A percentile compares a stretch with the other conserved stretches of the same genome.
These are phyloP conservation scores for Lactarius sp. DNA, from an alignment of 768 basidiomycete species.

Conservation along the genomic window DNA sequence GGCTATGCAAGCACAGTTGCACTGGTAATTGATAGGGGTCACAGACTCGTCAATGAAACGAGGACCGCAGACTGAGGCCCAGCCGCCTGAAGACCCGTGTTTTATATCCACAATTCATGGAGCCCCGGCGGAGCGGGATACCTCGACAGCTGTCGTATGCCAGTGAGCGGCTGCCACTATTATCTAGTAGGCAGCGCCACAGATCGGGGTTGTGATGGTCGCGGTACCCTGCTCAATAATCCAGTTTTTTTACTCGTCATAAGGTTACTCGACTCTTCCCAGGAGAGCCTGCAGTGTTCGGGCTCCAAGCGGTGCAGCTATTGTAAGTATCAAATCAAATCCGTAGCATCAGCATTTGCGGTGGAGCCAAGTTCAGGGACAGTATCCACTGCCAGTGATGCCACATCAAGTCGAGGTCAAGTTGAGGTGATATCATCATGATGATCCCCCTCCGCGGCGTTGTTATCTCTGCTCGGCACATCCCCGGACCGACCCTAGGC, in stretches of 20 bases:
- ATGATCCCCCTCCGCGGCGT: background rate
- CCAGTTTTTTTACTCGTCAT: too few relatives aligned
- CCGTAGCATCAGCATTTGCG: constrained; percentile 3
- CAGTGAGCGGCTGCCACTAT: background rate
- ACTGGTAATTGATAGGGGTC: constrained; percentile 10
- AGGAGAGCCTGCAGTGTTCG: too few relatives aligned
- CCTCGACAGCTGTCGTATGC: background rate
- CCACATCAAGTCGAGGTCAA: constrained; percentile 2
- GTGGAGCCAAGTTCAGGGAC: background rate
- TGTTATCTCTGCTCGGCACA: background rate
- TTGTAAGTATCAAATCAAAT: background rate
- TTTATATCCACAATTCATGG: too few relatives aligned
- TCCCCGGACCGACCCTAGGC: too few relatives aligned
- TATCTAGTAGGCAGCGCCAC: background rate
- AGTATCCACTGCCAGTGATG: background rate
- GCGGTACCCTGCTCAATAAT: background rate
- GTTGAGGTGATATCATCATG: background rate
- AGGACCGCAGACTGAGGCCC: background rate
- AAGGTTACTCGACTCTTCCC: too few relatives aligned
- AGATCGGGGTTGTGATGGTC: background rate
- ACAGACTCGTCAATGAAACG: background rate
- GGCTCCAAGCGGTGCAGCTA: background rate
- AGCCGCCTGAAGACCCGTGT: too few relatives aligned
- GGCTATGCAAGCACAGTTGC: background rate
- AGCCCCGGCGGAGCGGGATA: background rate